These are phyloP conservation scores for Leishmania lainsoni DNA, from an alignment of 208 protist species.

Conservation along the genomic window DNA sequence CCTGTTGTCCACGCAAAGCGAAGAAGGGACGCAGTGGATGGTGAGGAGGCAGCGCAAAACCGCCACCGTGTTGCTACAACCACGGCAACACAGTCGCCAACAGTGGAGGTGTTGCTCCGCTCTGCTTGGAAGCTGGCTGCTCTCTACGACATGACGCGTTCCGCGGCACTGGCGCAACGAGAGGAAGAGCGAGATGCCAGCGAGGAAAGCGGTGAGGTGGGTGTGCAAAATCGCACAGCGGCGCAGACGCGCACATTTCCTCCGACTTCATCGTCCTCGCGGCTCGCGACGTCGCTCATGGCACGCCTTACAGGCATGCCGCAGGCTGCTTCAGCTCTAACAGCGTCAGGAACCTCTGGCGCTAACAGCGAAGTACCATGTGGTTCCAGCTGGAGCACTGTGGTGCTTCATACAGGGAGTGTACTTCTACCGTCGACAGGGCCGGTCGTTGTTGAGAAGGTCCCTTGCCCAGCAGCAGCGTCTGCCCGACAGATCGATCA, in stretches of 20 bases:
- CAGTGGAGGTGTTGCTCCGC: conserved; percentile 36
- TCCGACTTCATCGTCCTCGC: neutral
- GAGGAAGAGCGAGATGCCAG: neutral
- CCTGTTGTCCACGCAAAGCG: neutral
- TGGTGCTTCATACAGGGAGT: neutral
- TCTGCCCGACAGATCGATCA: neutral
- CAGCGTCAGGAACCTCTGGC: neutral
- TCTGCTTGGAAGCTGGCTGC: conserved; percentile 38
- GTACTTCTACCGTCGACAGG: neutral
- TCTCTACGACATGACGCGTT: conserved; percentile 25
- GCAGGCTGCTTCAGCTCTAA: neutral
- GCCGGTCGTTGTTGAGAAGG: neutral
- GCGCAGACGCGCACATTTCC: neutral
- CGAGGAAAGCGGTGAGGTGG: neutral
- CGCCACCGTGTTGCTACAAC: neutral
- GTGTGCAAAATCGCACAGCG: neutral
- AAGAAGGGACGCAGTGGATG: neutral
- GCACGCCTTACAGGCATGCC: neutral
- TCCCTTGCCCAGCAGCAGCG: neutral
- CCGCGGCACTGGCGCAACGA: neutral
- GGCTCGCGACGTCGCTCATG: neutral
- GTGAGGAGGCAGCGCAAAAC: neutral
- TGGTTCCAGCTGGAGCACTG: neutral
- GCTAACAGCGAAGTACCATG: neutral
- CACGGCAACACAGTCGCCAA: neutral